These are phyloP conservation scores for Hyaloscypha bicolor DNA, from an alignment of 495 filamentous ascomycete genomes.

Conservation along the genomic window DNA sequence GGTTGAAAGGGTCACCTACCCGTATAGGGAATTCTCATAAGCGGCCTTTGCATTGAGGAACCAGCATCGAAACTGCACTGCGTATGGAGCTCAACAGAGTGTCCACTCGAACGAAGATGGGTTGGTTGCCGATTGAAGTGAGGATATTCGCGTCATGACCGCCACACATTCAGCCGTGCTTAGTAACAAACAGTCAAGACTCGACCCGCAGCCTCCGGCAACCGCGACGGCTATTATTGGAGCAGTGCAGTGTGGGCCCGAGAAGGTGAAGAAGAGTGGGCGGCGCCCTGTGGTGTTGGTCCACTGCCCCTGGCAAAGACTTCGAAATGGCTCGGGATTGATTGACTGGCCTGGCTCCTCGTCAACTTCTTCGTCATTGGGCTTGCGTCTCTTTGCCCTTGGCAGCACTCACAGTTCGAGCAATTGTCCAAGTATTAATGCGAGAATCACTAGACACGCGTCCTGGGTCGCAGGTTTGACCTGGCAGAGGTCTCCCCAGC, in stretches of 20 bases:
- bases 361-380: constrained; percentile 14
- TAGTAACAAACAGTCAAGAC: too few relatives aligned
- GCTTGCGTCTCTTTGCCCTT: constrained; percentile 6
- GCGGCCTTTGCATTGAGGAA: constrained; percentile 60
- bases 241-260: too few relatives aligned
- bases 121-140: too few relatives aligned
- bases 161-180: neutral
- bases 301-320: neutral
- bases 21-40: constrained; percentile 91
- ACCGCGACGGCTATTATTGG: neutral
- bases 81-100: neutral
- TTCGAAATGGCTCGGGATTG: constrained; percentile 15
- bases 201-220: too few relatives aligned
- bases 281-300: too few relatives aligned
- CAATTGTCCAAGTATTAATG: constrained; percentile 16
- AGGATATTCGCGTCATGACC: constrained; percentile 23
- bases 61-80: constrained; percentile 14
- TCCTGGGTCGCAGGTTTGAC: constrained; percentile 23
- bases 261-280: too few relatives aligned
- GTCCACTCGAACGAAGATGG: too few relatives aligned
- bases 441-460: constrained; percentile 13
- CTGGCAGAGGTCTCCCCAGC: constrained; percentile 17
- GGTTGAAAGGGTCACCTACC: constrained; percentile 25
- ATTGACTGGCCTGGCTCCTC: neutral
- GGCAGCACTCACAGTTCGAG: neutral